Base-by-base conservation (phyloP, 164 flowering plant species). In the Santalum album region DNA sequence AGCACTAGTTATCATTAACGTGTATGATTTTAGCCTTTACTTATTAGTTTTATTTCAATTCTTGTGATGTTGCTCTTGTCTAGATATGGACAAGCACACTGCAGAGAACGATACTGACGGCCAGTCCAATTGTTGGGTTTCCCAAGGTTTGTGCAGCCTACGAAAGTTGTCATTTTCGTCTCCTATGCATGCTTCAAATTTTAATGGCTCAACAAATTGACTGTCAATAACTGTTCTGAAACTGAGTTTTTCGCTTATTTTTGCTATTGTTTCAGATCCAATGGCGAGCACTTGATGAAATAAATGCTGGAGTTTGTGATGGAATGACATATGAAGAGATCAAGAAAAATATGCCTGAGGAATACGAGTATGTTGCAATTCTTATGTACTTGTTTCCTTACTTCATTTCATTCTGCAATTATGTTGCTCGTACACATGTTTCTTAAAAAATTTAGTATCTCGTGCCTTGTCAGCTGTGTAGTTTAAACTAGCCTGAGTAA, bases 251-350 rank as follows among this genome's bases (percentile, higher is more conserved):
- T 4, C n/a, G n/a, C n/a, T n/a, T n/a, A n/a, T n/a, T n/a, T n/a
- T n/a, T n/a, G n/a, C n/a, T n/a, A n/a, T 38, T 16, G 35, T 12
- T 62, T 45, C 56, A 94, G 99, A 76, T 94, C 65, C 99, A 90
- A 77, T 94, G 99, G 99, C 96, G 99, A 57, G 94, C 97, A 26
- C 95, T 94, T 59, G 99, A 94, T 65, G 99, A 94, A 68, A 94
- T 94, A 57, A 80, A 94, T 76, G 84, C 95, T 56, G 99, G 99
- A 64, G 99, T 83, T 6, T 94, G 99, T 68, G 99, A 94, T 68
- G 99, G 99, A 60, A 94, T 94, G 99, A 79, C 96, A 9, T 94
- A 94, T 61, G 96, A 87, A 77, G 99, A 94, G 66, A 82, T 90
- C 62, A 87, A 83, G 75, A 94, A 82, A 58, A 89, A 94, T 69